A percentile compares a stretch with the other conserved stretches of the same genome.
These are phyloP conservation scores for Diversispora eburnea DNA, from an alignment of 192 early-diverging fungal genomes.

Conservation along the genomic window DNA sequence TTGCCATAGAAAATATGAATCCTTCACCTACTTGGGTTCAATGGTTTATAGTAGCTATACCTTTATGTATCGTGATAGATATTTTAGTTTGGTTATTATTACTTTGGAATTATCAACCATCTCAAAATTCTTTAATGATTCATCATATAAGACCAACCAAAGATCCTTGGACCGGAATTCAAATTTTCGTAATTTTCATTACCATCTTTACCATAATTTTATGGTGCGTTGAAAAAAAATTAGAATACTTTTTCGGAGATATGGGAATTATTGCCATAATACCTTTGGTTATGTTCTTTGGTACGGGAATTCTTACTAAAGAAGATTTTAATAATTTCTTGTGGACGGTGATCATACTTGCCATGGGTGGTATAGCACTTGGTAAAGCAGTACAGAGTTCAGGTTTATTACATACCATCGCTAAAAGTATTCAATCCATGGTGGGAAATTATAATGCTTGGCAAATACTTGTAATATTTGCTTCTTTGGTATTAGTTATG, in stretches of 20 bases:
- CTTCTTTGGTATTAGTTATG: constrained; percentile 73
- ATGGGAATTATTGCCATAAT: constrained; percentile 96
- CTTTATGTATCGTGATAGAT: constrained; percentile 77
- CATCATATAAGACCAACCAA: constrained; percentile 56
- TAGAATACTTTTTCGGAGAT: constrained; percentile 80
- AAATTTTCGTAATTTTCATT: constrained; percentile 75
- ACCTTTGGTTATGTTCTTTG: constrained; percentile 88
- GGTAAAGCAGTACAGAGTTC: constrained; percentile 88
- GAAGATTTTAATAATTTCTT: constrained; percentile 97
- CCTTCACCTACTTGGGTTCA: constrained; percentile 85
- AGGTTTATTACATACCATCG: constrained; percentile 79
- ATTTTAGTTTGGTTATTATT: constrained; percentile 80
- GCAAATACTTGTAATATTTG: constrained; percentile 71
- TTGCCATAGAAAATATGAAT: constrained; percentile 90
- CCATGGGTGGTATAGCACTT: constrained; percentile 95
- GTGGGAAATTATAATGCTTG: constrained; percentile 69
- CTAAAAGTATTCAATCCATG: constrained; percentile 58
- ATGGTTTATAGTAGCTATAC: constrained; percentile 87
- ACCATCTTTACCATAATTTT: constrained; percentile 75
- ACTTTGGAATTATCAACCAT: constrained; percentile 75
- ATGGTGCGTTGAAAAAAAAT: constrained; percentile 81
- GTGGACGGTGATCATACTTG: constrained; percentile 86
- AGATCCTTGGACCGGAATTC: constrained; percentile 55
- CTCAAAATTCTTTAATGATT: constrained; percentile 56
- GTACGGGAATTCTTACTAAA: constrained; percentile 85